Base-by-base conservation (phyloP, 768 basidiomycete species). In the Tephrocybe rancida region DNA sequence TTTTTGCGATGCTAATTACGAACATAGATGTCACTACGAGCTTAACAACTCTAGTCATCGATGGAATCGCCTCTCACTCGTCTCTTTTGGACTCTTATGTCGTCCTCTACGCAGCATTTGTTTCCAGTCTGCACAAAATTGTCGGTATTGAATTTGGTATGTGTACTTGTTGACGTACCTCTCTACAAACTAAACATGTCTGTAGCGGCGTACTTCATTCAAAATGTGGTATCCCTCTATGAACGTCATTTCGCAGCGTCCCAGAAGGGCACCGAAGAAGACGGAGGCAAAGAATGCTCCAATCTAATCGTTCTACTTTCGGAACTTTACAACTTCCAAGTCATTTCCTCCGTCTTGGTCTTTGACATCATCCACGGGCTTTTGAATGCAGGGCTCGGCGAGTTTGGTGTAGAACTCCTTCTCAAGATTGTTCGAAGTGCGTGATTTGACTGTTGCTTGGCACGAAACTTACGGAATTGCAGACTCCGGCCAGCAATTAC, bases 251-350 rank as follows among this genome's bases (percentile, higher is more conserved):
- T 83, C 59, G 47, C 59, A 1, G 55, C 64, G 27, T 38, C 79
- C 16, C 62, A 70, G 44, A 67, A 64, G 48, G 56, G 44, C 13
- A 14, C 46, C 34, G 75, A 76, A 19, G 73, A 70, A 1, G 67
- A 41, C 5, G 39, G 73, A 5, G 91, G 93, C 26, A 99, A 98
- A 71, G 92, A 96, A 65, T 86, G 86, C 59, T 85, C 89, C 9
- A 98, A 99, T 66, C 72, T 99, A 29, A 79, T 96, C 37, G 83
- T 92, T 1, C 80, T 98, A 21, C 71, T 98, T 19, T 90, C 93
- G 2, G 95, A 98, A 66, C 74, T 99, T 18, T 98, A 98, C 75
- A 98, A 98, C 66, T 95, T 98, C 65, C 91, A 94, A 71, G 92
- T 98, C 21, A 82, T 98, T 48, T 92, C 92, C 2, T 92, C 86